Evolutionary conservation across 306 rosid genomes (phyloP), one percentile per base, ranked within the genome.

Genomic region (Dryas octopetala): DNA sequence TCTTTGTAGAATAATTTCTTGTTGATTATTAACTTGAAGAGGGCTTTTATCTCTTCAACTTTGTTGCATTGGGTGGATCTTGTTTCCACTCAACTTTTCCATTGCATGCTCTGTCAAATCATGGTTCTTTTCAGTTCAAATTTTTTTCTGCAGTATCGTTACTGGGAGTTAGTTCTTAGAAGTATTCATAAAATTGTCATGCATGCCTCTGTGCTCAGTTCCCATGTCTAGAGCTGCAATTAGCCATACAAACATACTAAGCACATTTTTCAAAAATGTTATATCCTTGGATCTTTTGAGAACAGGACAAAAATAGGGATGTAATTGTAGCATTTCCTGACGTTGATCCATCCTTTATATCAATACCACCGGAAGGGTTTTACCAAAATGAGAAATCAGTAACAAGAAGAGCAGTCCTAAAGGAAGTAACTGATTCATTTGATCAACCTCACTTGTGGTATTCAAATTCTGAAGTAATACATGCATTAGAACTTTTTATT

Each of bases 261-360:
- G 9, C 9, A 13, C 9, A 45, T 47, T 70, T 6, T 44, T 69
- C 73, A 73, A 43, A 80, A 77, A 48, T 32, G 2, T 63, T 67
- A 55, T 77, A 50, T 70, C 77, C 46, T 78, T 78, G 74, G 66
- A 5, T 65, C 75, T 80, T 63, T 19, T 75, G 72, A 75, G 60
- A 79, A 74, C 90, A 93, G 97, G 96, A 93, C 85, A 93, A 93
- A 86, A 91, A 93, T 77, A 85, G 97, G 87, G 98, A 93, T 76
- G 79, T 90, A 72, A 88, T 93, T 84, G 96, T 91, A 82, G 79
- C 98, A 75, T 88, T 93, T 77, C 98, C 98, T 8, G 97, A 93
- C 66, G 90, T 89, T 69, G 82, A 89, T 73, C 98, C 98, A 70
- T 88, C 90, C 66, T 71, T 80, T n/a, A 84, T 93, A 81, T 85